These are phyloP conservation scores for Lichina pygmaea DNA, from an alignment of 495 filamentous ascomycete genomes.

Conservation along the genomic window DNA sequence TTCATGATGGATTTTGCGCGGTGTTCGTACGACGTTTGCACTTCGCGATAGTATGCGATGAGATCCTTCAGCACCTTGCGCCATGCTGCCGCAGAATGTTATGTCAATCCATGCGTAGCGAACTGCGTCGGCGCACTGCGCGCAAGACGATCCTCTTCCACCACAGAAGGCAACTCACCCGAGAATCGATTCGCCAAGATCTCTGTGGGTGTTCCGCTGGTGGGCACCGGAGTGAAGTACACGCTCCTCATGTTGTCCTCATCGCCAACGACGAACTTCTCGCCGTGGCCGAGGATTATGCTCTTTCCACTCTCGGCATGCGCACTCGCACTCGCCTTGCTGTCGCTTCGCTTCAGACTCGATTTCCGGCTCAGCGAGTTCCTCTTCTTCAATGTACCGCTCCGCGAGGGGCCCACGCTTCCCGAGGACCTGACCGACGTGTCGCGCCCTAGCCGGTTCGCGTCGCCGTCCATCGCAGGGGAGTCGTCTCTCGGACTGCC, in stretches of 20 bases:
- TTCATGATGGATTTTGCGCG: slow-evolving; percentile 61
- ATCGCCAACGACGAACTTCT: slow-evolving; percentile 22
- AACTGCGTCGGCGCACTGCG: not conserved
- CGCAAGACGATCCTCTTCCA: not conserved
- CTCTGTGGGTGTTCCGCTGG: slow-evolving; percentile 65
- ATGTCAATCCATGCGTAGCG: not conserved
- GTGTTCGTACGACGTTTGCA: slow-evolving; percentile 73
- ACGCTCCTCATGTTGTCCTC: slow-evolving; percentile 58
- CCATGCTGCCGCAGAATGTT: slow-evolving; percentile 35
- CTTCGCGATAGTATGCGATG: slow-evolving; percentile 81
- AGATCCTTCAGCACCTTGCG: slow-evolving; percentile 84
- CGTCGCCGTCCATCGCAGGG: not conserved
- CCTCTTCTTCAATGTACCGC: slow-evolving; percentile 70
- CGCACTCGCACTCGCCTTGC: slow-evolving; percentile 41
- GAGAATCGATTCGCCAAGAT: slow-evolving; percentile 74
- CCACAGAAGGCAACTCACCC: slow-evolving; percentile 23
- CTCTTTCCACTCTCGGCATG: slow-evolving; percentile 63
- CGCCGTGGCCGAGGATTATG: slow-evolving; percentile 31
- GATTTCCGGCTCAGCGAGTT: slow-evolving; percentile 40
- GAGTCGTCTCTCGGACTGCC: too few species aligned
- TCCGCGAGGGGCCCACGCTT: slow-evolving; percentile 28
- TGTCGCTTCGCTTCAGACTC: slow-evolving; percentile 56
- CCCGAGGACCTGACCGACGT: not conserved
- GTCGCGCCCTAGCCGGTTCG: not conserved
- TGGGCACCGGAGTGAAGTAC: slow-evolving; percentile 75